phyloP scores from a whole-genome alignment of 306 rosid species.

The Leucaena leucocephala region DNA sequence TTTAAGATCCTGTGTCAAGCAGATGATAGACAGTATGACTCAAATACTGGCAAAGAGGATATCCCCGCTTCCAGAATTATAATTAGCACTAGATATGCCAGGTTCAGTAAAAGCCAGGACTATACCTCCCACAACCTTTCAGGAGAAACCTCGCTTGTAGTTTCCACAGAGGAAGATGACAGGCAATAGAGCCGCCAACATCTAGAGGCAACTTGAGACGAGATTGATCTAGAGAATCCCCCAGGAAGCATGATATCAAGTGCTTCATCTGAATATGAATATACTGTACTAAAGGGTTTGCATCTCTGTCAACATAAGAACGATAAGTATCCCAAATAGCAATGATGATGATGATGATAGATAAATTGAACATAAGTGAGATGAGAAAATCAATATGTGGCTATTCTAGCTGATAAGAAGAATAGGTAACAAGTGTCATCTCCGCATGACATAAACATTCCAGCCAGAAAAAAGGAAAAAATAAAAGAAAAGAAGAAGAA shows the following conservation, averaged over 20 bases:
- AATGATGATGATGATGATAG: neutral
- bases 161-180: constrained; percentile 54
- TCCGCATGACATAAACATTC: neutral
- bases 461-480: neutral
- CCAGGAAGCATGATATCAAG: constrained; percentile 50
- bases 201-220: constrained; percentile 50
- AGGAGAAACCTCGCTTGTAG: constrained; percentile 63
- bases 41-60: constrained; percentile 36
- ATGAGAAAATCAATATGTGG: constrained; percentile 8
- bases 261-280: constrained; percentile 56
- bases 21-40: constrained; percentile 37
- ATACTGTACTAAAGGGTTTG: constrained; percentile 53
- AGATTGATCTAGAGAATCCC: constrained; percentile 54
- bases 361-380: constrained; percentile 25
- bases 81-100: constrained; percentile 38
- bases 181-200: constrained; percentile 62
- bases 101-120: constrained; percentile 36
- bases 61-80: constrained; percentile 31
- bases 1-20: constrained; percentile 77
- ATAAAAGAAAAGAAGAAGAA: neutral
- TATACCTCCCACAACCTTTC: constrained; percentile 97
- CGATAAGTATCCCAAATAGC: constrained; percentile 34
- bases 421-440: neutral
- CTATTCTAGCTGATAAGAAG: constrained; percentile 8
- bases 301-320: constrained; percentile 61